phyloP scores from a whole-genome alignment of 495 filamentous ascomycete species.

The Xylaria nigripes region DNA sequence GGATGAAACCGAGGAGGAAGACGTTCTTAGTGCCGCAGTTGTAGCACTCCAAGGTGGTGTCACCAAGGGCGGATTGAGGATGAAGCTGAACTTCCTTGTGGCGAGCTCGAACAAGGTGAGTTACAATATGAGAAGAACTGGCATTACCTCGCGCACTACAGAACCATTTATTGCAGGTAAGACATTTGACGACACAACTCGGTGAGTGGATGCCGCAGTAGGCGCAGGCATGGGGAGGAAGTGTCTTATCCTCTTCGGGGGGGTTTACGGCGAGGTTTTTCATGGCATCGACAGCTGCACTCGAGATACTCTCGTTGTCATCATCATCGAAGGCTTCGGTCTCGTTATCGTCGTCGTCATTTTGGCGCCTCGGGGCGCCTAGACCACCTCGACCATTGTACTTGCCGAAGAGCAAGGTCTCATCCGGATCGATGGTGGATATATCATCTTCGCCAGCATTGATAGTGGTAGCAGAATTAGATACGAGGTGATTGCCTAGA shows the following conservation, averaged over 20 bases:
- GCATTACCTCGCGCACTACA: slow-evolving; percentile 96
- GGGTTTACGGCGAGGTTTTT: slow-evolving; percentile 57
- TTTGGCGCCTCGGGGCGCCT: slow-evolving; percentile 46
- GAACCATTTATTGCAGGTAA: slow-evolving; percentile 97
- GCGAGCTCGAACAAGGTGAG: slow-evolving; percentile 91
- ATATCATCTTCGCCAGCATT: slow-evolving; percentile 61
- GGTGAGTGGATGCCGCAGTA: slow-evolving; percentile 98
- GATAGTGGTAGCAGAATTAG: slow-evolving; percentile 63
- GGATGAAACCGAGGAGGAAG: slow-evolving; percentile 98
- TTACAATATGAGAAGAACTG: slow-evolving; percentile 95
- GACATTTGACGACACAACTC: slow-evolving; percentile 89
- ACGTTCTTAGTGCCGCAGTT: slow-evolving; percentile 99
- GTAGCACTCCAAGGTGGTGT: slow-evolving; percentile 97
- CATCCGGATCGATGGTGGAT: slow-evolving; percentile 63
- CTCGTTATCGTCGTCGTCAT: slow-evolving; percentile 81
- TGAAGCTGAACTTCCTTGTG: slow-evolving; percentile 99
- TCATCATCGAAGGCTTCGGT: slow-evolving; percentile 82
- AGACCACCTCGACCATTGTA: slow-evolving; percentile 49
- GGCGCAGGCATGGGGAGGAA: slow-evolving; percentile 95
- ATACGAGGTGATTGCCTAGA: slow-evolving; percentile 72
- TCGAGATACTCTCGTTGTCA: slow-evolving; percentile 86
- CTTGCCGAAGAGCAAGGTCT: slow-evolving; percentile 61
- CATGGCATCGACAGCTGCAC: slow-evolving; percentile 68
- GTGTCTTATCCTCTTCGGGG: slow-evolving; percentile 77
- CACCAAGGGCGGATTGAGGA: slow-evolving; percentile 87